Evolutionary conservation across 176 grass and related monocot species (phyloP).

Genomic region (Panicum miliaceum): DNA sequence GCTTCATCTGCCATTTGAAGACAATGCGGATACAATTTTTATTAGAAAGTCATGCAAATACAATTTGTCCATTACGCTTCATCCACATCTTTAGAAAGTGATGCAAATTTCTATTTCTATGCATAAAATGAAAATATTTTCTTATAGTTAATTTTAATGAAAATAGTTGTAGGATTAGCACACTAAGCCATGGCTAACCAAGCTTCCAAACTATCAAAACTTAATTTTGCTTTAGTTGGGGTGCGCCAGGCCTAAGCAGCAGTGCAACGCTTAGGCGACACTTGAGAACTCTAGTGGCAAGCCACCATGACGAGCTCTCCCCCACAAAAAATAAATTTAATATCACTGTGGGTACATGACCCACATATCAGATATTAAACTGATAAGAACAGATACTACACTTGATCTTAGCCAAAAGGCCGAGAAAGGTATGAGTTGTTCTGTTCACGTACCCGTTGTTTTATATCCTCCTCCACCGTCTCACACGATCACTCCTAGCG

Average conservation of each 20-base stretch:
- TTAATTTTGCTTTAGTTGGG: neutral
- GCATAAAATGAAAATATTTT: no score
- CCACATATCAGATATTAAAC: constrained; percentile 76
- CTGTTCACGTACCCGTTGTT: accelerated
- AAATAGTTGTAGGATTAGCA: no score
- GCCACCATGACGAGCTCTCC: neutral
- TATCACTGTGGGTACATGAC: neutral
- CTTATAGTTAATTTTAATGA: no score
- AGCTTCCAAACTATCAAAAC: neutral
- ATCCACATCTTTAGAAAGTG: no score
- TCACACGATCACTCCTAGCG: neutral
- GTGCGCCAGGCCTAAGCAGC: neutral
- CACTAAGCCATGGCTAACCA: no score
- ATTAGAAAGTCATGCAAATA: no score
- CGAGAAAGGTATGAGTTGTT: constrained; percentile 55
- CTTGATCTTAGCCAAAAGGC: constrained; percentile 77
- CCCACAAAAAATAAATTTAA: neutral
- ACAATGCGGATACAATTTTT: no score
- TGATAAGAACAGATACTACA: constrained; percentile 86
- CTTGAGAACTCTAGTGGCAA: neutral
- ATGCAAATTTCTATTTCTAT: no score
- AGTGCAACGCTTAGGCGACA: neutral
- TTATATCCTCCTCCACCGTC: neutral
- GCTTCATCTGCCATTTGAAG: no score
- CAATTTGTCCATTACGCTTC: no score